phyloP scores from a whole-genome alignment of 2,329 filamentous ascomycete genomes.

The Graphilbum sp. region DNA sequence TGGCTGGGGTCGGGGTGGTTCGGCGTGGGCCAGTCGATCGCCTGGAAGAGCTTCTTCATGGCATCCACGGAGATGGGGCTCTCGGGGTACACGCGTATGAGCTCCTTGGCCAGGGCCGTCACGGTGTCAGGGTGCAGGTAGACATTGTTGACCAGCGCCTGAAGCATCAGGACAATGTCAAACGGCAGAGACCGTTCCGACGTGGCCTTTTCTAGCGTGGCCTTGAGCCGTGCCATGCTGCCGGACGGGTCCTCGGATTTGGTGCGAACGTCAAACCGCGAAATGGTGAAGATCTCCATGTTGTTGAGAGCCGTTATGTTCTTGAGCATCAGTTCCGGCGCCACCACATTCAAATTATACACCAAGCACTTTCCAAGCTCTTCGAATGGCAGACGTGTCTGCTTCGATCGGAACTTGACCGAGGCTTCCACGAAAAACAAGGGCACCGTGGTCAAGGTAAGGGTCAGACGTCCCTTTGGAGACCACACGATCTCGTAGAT shows the following conservation, averaged over 20 bases:
- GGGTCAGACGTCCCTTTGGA: constrained; percentile 21
- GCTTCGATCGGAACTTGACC: neutral
- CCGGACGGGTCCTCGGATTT: no score
- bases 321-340: no score
- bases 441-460: constrained; percentile 31
- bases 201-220: constrained; percentile 12
- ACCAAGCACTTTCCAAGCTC: constrained; percentile 26
- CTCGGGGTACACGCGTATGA: constrained; percentile 18
- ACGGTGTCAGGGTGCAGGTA: constrained; percentile 41
- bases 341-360: constrained; percentile 21
- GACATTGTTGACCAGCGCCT: constrained; percentile 45
- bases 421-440: constrained; percentile 22
- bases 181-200: constrained; percentile 27
- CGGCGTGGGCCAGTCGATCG: constrained; percentile 38
- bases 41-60: constrained; percentile 32
- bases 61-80: constrained; percentile 33
- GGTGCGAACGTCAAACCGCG: no score
- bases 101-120: constrained; percentile 24
- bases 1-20: constrained; percentile 23
- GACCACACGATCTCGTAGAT: constrained; percentile 28
- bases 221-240: constrained; percentile 10
- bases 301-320: no score
- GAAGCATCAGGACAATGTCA: constrained; percentile 41
- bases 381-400: constrained; percentile 12
- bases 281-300: no score